These are phyloP conservation scores for Leccinum variicolor DNA, from an alignment of 768 basidiomycete species.

Conservation along the genomic window DNA sequence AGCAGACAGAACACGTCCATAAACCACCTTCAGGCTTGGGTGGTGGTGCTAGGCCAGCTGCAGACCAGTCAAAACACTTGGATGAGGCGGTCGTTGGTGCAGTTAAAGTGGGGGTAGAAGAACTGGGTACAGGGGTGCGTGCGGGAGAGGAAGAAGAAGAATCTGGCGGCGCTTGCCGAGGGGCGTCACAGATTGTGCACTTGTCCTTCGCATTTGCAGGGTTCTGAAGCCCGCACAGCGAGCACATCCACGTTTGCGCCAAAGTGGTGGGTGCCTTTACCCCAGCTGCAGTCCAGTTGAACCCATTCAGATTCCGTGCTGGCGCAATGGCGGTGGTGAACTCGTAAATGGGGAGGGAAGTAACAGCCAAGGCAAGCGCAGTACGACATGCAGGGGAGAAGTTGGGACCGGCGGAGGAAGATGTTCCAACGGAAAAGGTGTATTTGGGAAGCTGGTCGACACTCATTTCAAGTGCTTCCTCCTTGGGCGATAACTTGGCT, in stretches of 20 bases:
- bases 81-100: constrained; percentile 3
- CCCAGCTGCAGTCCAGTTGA: constrained; percentile 64
- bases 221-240: constrained; percentile 44
- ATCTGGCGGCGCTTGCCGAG: constrained; percentile 23
- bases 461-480: constrained; percentile 27
- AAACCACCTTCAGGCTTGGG: constrained; percentile 19
- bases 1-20: constrained; percentile 43
- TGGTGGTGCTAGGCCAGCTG: constrained; percentile 34
- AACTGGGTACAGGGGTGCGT: neutral
- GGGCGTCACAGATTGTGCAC: constrained; percentile 44
- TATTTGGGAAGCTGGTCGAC: constrained; percentile 36
- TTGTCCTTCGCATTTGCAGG: constrained; percentile 37
- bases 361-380: constrained; percentile 38
- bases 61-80: constrained; percentile 37
- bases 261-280: constrained; percentile 40
- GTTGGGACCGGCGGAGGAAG: constrained; percentile 21
- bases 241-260: constrained; percentile 52
- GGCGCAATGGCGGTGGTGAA: constrained; percentile 25
- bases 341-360: constrained; percentile 46
- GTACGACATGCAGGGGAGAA: constrained; percentile 26
- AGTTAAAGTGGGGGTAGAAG: neutral
- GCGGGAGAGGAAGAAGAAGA: constrained; percentile 12
- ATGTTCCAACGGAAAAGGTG: constrained; percentile 20
- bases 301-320: constrained; percentile 34
- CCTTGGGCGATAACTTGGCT: constrained; percentile 26